phyloP scores from a whole-genome alignment of 2,329 filamentous ascomycete genomes.

The Aspergillus sp. region DNA sequence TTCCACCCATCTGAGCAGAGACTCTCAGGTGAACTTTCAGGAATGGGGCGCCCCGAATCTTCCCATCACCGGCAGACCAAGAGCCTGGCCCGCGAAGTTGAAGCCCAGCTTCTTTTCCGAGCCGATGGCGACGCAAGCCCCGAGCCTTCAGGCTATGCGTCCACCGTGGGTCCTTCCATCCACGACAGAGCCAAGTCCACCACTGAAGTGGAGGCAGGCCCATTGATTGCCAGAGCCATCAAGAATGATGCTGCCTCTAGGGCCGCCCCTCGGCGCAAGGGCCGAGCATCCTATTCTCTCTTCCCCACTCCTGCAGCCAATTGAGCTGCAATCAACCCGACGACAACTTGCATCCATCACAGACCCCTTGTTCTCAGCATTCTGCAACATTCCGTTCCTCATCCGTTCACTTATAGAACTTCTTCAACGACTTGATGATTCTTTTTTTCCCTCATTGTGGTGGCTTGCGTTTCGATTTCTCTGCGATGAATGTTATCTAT shows the following conservation, averaged over 20 bases:
- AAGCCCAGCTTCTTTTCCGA: slow-evolving; percentile 33
- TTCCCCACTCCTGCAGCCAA: slow-evolving; percentile 21
- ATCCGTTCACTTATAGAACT: slow-evolving; percentile 21
- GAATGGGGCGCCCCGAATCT: slow-evolving; percentile 24
- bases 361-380: background rate
- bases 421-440: slow-evolving; percentile 33
- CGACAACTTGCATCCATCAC: background rate
- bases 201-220: slow-evolving; percentile 34
- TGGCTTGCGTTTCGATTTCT: slow-evolving; percentile 14
- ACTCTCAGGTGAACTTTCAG: slow-evolving; percentile 23
- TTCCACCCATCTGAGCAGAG: slow-evolving; percentile 30
- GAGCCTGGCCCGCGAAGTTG: slow-evolving; percentile 39
- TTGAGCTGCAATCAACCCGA: slow-evolving; percentile 5
- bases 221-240: slow-evolving; percentile 15
- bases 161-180: slow-evolving; percentile 20
- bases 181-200: slow-evolving; percentile 43
- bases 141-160: slow-evolving; percentile 29
- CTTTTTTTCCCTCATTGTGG: slow-evolving; percentile 16
- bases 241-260: slow-evolving; percentile 31
- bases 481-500: slow-evolving; percentile 18
- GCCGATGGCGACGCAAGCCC: slow-evolving; percentile 30
- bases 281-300: slow-evolving; percentile 48
- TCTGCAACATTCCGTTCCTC: slow-evolving; percentile 7
- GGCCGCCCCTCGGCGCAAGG: slow-evolving; percentile 36
- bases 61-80: slow-evolving; percentile 40